A percentile compares a stretch with the other conserved stretches of the same genome.
These are phyloP conservation scores for Hemileccinum impolitum DNA, from an alignment of 768 basidiomycete genomes.

Conservation along the genomic window DNA sequence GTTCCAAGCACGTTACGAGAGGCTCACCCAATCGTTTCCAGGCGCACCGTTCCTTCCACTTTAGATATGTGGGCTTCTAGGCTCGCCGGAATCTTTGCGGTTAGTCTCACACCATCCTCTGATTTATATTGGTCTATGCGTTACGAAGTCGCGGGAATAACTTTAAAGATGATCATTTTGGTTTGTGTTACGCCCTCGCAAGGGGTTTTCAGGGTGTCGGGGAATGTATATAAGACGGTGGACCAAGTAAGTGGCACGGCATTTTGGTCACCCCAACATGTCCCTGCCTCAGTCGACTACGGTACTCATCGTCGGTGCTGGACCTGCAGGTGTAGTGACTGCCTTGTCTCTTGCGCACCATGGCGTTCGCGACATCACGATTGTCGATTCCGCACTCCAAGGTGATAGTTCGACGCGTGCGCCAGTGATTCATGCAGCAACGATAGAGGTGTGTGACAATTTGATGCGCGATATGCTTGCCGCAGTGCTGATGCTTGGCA, in stretches of 20 bases:
- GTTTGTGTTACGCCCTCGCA: too few relatives aligned
- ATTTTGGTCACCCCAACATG: neutral
- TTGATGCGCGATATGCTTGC: neutral
- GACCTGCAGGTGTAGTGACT: constrained; percentile 42
- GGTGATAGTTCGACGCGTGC: constrained; percentile 40
- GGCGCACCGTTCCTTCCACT: too few relatives aligned
- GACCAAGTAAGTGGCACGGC: neutral
- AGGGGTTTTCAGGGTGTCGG: too few relatives aligned
- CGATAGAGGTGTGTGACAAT: constrained; percentile 38
- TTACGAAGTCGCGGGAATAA: too few relatives aligned
- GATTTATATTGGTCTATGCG: too few relatives aligned
- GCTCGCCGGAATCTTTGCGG: too few relatives aligned
- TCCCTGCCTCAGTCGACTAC: constrained; percentile 35
- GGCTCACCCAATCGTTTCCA: too few relatives aligned
- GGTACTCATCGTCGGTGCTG: constrained; percentile 46
- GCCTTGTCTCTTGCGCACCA: constrained; percentile 42
- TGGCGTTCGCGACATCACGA: constrained; percentile 36
- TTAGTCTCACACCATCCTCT: too few relatives aligned
- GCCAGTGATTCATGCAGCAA: constrained; percentile 44
- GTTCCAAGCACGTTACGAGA: too few relatives aligned
- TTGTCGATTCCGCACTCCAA: constrained; percentile 21
- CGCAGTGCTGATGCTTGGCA: neutral
- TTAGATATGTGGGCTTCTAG: too few relatives aligned
- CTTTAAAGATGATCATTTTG: too few relatives aligned
- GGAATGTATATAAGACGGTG: neutral